Percentiles rank a stretch among this genome's conserved stretches.
Evolutionary conservation across 495 filamentous ascomycete genomes (phyloP).

Genomic region (Cairneyella variabilis): DNA sequence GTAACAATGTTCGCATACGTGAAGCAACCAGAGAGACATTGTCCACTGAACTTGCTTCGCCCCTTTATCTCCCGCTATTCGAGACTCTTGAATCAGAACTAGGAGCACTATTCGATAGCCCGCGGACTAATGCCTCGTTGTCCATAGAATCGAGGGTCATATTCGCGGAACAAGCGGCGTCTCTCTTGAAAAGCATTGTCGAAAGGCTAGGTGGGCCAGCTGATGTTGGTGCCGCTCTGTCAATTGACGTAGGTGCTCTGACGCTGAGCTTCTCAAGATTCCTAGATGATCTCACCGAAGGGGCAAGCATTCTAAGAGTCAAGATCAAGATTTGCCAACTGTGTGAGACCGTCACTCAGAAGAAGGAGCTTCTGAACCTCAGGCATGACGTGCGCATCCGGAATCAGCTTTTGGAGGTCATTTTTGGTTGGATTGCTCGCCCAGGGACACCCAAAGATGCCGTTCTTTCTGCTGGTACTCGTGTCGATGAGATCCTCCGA

Average conservation of each 20-base stretch:
- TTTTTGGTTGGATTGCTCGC: constrained; percentile 60
- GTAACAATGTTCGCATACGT: constrained; percentile 55
- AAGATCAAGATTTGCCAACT: constrained; percentile 65
- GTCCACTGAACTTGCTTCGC: constrained; percentile 54
- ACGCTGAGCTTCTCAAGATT: constrained; percentile 59
- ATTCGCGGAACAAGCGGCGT: constrained; percentile 61
- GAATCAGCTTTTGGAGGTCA: constrained; percentile 60
- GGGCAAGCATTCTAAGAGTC: constrained; percentile 50
- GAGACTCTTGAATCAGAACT: constrained; percentile 57
- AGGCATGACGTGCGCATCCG: constrained; percentile 61
- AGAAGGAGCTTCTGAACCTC: constrained; percentile 62
- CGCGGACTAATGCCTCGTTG: constrained; percentile 42
- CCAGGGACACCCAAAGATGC: constrained; percentile 41
- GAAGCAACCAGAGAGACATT: constrained; percentile 61
- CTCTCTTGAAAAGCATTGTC: constrained; percentile 56
- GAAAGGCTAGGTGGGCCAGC: constrained; percentile 56
- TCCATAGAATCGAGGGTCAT: constrained; percentile 55
- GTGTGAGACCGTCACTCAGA: constrained; percentile 57
- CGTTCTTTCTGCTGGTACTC: constrained; percentile 20
- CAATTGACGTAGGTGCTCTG: constrained; percentile 55
- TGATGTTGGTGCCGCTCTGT: constrained; percentile 52
- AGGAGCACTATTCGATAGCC: constrained; percentile 50
- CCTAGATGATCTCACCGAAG: constrained; percentile 40
- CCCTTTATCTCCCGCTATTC: constrained; percentile 57
- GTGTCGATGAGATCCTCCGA: constrained; percentile 47